Base-by-base conservation (phyloP, 1,139 yeast species). In the Suhomyces terraborum region DNA sequence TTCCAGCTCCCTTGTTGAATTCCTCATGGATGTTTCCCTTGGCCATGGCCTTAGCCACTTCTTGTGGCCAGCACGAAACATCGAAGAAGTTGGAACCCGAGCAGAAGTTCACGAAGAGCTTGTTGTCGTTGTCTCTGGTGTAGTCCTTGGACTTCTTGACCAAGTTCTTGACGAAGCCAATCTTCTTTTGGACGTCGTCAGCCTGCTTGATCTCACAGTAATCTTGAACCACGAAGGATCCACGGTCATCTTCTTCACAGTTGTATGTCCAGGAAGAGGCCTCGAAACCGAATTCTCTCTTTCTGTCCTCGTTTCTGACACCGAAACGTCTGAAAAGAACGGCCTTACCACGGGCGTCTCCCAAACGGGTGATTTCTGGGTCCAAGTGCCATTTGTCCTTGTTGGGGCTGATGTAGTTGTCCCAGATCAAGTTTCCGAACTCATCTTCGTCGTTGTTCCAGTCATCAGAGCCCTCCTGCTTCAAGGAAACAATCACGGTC, bases 71-170 rank as follows among this genome's bases (percentile, higher is more conserved):
- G 59, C 88, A 84, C 41, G 69, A 75, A 39, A 75, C 79, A 62
- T 83, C 80, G 60, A 81, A 82, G 61, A 84, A 82, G 62, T 83
- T 84, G 33, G 91, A 75, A 20, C 86, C 94, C 2, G 89, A 78
- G 46, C 88, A 80, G 59, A 83, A 86, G 65, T 85, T 86, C 50
- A 86, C 62, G 54, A 79, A 84, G 50, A 85, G 66, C 62, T 83
- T 84, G 40, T 78, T 72, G 51, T 77, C 77, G 27, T 61, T 53
- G 36, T 65, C 54, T 41, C 64, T 56, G 26, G 75, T 64, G 64
- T 79, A 77, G 23, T 74, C 69, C 29, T 58, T 61, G 3, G 94
- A 86, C 44, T 71, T 72, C 38, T 73, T 61, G 38, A 83, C 67
- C 56, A 82, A 75, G 29, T 77, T 70, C 55, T 77, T 79, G 50